phyloP scores from a whole-genome alignment of 2,329 filamentous ascomycete genomes.

The Hypoxylon sp. region DNA sequence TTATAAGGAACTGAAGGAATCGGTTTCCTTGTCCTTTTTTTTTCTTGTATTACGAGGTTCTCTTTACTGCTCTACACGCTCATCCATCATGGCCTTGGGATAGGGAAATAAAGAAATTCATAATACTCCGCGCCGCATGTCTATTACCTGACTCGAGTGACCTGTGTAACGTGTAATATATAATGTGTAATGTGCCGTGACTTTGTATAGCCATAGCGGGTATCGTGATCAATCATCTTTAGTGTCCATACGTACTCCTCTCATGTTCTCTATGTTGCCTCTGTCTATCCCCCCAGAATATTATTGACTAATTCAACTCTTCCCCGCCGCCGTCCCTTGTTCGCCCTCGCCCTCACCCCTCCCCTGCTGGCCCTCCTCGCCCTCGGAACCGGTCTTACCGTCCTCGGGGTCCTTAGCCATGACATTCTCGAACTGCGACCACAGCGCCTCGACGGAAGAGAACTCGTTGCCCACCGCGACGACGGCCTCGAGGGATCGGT shows the following conservation, averaged over 20 bases:
- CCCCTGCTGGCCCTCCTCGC: conserved; percentile 50
- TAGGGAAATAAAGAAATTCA: conserved; percentile 56
- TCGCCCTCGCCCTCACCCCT: conserved; percentile 47
- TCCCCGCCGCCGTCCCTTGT: conserved; percentile 6
- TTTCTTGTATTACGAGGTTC: conserved; percentile 48
- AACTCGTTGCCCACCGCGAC: conserved; percentile 97
- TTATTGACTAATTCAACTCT: conserved; percentile 28
- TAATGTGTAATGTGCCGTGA: conserved; percentile 28
- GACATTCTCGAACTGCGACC: conserved; percentile 97
- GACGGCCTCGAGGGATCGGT: conserved; percentile 90
- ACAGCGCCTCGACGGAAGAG: conserved; percentile 94
- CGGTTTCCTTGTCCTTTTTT: conserved; percentile 45
- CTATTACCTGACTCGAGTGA: conserved; percentile 4
- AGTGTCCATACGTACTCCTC: conserved; percentile 4
- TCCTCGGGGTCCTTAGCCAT: conserved; percentile 80
- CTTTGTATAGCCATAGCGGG: conserved; percentile 34
- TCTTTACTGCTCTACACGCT: conserved; percentile 32
- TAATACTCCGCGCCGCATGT: conserved; percentile 44
- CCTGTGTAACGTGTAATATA: conserved; percentile 9
- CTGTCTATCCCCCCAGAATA: conserved; percentile 7
- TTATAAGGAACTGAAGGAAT: conserved; percentile 39
- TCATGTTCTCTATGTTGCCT: neutral
- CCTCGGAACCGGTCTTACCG: conserved; percentile 35
- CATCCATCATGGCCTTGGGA: conserved; percentile 52
- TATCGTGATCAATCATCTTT: conserved; percentile 41